These are phyloP conservation scores for Raffaelea arxii DNA, from an alignment of 2,329 filamentous ascomycete genomes.

Conservation along the genomic window DNA sequence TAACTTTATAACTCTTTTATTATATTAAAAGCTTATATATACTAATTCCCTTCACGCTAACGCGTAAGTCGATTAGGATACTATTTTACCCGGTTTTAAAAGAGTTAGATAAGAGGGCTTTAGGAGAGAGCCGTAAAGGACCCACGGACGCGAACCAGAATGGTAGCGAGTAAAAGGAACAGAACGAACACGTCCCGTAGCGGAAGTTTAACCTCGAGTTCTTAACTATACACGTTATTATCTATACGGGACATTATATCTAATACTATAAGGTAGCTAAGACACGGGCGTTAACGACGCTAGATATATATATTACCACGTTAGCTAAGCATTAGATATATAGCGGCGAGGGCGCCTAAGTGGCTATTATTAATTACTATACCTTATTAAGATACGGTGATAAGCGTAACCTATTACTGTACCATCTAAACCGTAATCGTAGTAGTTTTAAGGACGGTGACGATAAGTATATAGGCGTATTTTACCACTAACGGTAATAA, in stretches of 20 bases:
- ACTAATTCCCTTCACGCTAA: slow-evolving; percentile 54
- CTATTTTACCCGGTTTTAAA: slow-evolving; percentile 51
- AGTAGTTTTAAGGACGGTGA: too few species aligned
- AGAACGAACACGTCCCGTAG: slow-evolving; percentile 14
- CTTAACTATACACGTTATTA: slow-evolving; percentile 52
- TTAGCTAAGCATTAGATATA: slow-evolving; percentile 41
- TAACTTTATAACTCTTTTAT: slow-evolving; percentile 61
- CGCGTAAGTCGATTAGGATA: slow-evolving; percentile 59
- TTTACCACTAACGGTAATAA: not conserved
- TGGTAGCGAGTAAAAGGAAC: too few species aligned
- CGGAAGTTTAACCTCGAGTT: slow-evolving; percentile 52
- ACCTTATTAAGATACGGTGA: slow-evolving; percentile 43
- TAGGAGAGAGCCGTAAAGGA: too few species aligned
- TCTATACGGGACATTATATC: slow-evolving; percentile 44
- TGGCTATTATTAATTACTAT: slow-evolving; percentile 47
- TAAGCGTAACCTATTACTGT: slow-evolving; percentile 36
- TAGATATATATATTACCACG: slow-evolving; percentile 49
- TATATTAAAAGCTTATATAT: slow-evolving; percentile 65
- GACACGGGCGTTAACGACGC: slow-evolving; percentile 37
- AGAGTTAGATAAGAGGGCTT: too few species aligned
- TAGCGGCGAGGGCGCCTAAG: slow-evolving; percentile 43
- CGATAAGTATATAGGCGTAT: not conserved
- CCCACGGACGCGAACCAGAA: too few species aligned
- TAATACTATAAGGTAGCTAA: slow-evolving; percentile 36
- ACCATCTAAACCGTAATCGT: slow-evolving; percentile 14